These are phyloP conservation scores for Coniochaeta hoffmannii DNA, from an alignment of 2,329 filamentous ascomycete genomes.

Conservation along the genomic window DNA sequence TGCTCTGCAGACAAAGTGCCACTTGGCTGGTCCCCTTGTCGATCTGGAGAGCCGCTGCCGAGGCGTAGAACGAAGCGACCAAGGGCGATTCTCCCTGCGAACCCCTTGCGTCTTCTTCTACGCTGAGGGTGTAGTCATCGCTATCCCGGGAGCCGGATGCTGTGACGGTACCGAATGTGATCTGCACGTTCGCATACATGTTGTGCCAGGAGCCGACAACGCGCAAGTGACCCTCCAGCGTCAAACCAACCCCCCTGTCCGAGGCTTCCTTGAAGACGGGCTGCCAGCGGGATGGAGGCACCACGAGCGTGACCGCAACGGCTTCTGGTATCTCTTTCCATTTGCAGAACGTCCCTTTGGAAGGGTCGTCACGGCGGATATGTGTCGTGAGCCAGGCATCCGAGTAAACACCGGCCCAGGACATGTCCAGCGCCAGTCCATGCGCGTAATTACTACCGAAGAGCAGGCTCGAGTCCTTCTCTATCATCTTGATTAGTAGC, in stretches of 20 bases:
- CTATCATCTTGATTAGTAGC: slow-evolving; percentile 13
- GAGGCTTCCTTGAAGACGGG: slow-evolving; percentile 15
- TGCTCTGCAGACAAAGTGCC: slow-evolving; percentile 22
- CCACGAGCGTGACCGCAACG: slow-evolving; percentile 27
- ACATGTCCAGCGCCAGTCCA: neutral
- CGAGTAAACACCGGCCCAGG: neutral
- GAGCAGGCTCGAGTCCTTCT: neutral
- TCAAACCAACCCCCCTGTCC: slow-evolving; percentile 9
- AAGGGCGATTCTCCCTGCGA: slow-evolving; percentile 31
- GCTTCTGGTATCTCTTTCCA: slow-evolving; percentile 29
- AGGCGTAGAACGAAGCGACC: slow-evolving; percentile 32
- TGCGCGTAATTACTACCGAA: slow-evolving; percentile 15
- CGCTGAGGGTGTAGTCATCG: slow-evolving; percentile 22
- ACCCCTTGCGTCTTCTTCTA: slow-evolving; percentile 26
- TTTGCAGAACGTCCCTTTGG: slow-evolving; percentile 20
- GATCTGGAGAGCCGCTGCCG: slow-evolving; percentile 24
- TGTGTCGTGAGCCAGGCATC: slow-evolving; percentile 16
- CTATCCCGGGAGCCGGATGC: slow-evolving; percentile 14
- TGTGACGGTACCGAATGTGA: slow-evolving; percentile 30
- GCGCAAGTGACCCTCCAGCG: slow-evolving; percentile 9
- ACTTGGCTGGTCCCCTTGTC: slow-evolving; percentile 23
- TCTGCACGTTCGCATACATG: slow-evolving; percentile 29
- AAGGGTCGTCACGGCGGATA: slow-evolving; percentile 11
- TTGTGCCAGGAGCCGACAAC: slow-evolving; percentile 11
- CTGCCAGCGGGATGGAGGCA: slow-evolving; percentile 22